Conservation (phyloP, 2,329 filamentous ascomycete species). For the Geosmithia putterillii region DNA sequence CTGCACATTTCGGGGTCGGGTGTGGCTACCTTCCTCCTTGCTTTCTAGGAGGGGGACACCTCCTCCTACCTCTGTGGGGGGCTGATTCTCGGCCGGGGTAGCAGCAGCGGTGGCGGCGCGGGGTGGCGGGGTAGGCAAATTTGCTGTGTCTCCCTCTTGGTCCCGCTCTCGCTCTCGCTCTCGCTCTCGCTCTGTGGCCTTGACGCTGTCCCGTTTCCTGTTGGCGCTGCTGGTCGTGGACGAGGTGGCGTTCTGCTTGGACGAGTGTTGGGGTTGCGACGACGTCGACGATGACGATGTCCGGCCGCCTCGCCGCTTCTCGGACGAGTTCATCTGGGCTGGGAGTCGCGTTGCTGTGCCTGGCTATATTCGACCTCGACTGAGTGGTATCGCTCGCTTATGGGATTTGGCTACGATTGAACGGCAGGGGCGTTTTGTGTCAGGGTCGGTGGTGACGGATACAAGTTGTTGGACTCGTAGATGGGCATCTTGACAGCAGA, state of each 20-base stretch:
- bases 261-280: slow-evolving; percentile 7
- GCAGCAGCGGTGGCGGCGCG: slow-evolving; percentile 13
- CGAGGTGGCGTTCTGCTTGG: slow-evolving; percentile 1
- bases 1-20: not conserved
- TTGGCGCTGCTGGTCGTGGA: slow-evolving; percentile 1
- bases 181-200: slow-evolving; percentile 5
- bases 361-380: no score
- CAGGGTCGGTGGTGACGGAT: slow-evolving; percentile 4
- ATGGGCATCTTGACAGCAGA: not conserved
- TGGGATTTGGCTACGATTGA: not conserved
- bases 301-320: slow-evolving; percentile 28
- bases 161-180: slow-evolving; percentile 2
- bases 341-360: not conserved
- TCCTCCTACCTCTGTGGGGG: not conserved
- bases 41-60: slow-evolving; percentile 11
- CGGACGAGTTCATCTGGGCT: slow-evolving; percentile 23
- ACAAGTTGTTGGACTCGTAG: slow-evolving; percentile 9
- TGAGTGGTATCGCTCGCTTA: no score
- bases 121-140: slow-evolving; percentile 15
- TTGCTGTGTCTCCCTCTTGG: slow-evolving; percentile 8
- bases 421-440: not conserved
- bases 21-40: slow-evolving; percentile 11
- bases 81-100: slow-evolving; percentile 9
- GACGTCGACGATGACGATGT: slow-evolving; percentile 8
- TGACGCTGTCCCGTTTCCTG: slow-evolving; percentile 2